Conservation (phyloP, 768 basidiomycete species). For the Baorangia bicolor region DNA sequence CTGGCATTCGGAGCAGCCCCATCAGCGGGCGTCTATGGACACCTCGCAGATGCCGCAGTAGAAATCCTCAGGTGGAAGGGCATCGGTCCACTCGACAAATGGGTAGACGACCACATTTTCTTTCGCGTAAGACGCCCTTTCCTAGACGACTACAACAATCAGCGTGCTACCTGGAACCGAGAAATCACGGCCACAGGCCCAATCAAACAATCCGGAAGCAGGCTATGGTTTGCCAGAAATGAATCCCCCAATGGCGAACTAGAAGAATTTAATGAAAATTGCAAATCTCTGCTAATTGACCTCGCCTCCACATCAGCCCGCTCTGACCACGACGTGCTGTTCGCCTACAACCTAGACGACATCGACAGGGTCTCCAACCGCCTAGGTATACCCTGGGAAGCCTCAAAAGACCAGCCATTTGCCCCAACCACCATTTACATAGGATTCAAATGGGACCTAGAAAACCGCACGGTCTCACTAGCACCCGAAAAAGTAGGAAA, state of each 20-base stretch:
- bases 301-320: no score
- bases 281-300: no score
- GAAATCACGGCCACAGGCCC: no score
- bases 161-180: no score
- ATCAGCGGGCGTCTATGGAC: not conserved
- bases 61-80: not conserved
- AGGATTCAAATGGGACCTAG: slow-evolving; percentile 39
- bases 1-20: not conserved
- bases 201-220: no score
- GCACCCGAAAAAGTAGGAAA: no score
- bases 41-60: slow-evolving; percentile 5
- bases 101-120: slow-evolving; percentile 11
- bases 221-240: no score
- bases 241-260: no score
- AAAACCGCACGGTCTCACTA: fast-evolving
- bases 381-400: slow-evolving; percentile 10
- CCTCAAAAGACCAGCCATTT: slow-evolving; percentile 12
- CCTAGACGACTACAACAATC: slow-evolving; percentile 1
- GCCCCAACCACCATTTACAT: not conserved
- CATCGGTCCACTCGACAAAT: slow-evolving; percentile 6
- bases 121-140: not conserved
- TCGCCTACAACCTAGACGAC: not conserved
- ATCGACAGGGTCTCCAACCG: not conserved
- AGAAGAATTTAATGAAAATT: no score
- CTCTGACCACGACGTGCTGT: no score